These are phyloP conservation scores for Cocos nucifera DNA, from an alignment of 176 grass and related monocot genomes.

Conservation along the genomic window DNA sequence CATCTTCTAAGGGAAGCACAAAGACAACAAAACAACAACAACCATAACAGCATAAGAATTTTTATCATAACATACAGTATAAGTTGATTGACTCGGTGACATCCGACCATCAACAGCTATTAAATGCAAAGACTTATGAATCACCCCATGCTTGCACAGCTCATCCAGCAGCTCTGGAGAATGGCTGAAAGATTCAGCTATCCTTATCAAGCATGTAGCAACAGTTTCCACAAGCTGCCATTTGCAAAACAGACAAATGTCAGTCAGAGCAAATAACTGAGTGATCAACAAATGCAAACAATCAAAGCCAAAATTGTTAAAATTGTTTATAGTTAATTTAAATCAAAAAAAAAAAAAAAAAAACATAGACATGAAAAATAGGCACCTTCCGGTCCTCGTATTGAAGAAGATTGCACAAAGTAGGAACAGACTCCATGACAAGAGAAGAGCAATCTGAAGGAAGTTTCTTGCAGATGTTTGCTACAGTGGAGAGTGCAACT, in stretches of 20 bases:
- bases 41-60: background rate
- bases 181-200: constrained; percentile 53
- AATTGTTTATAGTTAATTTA: background rate
- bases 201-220: constrained; percentile 59
- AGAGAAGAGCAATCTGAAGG: constrained; percentile 47
- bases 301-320: too few species aligned
- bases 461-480: constrained; percentile 67
- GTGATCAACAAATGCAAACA: too few species aligned
- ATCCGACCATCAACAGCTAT: constrained; percentile 45
- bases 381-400: constrained; percentile 61
- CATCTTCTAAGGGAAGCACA: background rate
- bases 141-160: constrained; percentile 52
- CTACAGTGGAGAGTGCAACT: constrained; percentile 65
- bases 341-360: background rate
- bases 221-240: constrained; percentile 70
- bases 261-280: background rate
- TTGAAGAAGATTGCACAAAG: constrained; percentile 72
- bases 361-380: background rate
- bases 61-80: constrained; percentile 45
- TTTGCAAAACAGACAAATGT: background rate
- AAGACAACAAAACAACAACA: too few species aligned
- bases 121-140: constrained; percentile 56
- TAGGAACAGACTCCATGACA: constrained; percentile 59
- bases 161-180: constrained; percentile 67
- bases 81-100: constrained; percentile 44